These are phyloP conservation scores for Penicillium coffeae DNA, from an alignment of 495 filamentous ascomycete species.

Conservation along the genomic window DNA sequence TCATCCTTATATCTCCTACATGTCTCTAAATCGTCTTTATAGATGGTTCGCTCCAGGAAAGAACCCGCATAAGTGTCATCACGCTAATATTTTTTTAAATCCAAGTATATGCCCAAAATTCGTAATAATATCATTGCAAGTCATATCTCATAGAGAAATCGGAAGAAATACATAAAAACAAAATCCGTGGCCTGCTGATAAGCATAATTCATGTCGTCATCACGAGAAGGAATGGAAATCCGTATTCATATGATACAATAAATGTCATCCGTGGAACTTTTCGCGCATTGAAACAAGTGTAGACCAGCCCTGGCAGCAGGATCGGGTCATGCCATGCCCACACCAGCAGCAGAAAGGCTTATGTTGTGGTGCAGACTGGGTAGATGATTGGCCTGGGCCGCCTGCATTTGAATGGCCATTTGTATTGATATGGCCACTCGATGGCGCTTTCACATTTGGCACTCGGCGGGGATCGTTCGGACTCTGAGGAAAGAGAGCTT, in stretches of 20 bases:
- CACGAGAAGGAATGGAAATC: not conserved
- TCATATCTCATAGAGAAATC: not conserved
- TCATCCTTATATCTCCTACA: no score
- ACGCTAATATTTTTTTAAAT: no score
- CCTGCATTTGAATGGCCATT: not conserved
- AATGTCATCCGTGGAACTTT: conserved; percentile 53
- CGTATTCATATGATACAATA: not conserved
- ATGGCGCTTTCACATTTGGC: not conserved
- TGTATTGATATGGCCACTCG: no score
- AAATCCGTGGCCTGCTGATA: not conserved
- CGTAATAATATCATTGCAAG: no score
- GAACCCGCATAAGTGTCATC: no score
- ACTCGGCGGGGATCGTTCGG: not conserved
- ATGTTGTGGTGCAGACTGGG: conserved; percentile 30
- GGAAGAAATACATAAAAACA: not conserved
- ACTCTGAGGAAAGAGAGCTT: conserved; percentile 18
- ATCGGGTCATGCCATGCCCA: conserved; percentile 65
- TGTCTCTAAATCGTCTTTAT: no score
- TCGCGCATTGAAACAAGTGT: conserved; percentile 67
- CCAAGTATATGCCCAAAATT: no score
- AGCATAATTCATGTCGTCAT: not conserved
- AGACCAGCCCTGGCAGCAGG: conserved; percentile 71
- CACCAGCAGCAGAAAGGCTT: conserved; percentile 68
- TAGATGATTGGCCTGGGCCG: not conserved
- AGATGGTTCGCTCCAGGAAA: no score